Evolutionary conservation across 345 rosid genomes (phyloP), one percentile per base, ranked within the genome.

Genomic region (Raphanus raphanistrum): DNA sequence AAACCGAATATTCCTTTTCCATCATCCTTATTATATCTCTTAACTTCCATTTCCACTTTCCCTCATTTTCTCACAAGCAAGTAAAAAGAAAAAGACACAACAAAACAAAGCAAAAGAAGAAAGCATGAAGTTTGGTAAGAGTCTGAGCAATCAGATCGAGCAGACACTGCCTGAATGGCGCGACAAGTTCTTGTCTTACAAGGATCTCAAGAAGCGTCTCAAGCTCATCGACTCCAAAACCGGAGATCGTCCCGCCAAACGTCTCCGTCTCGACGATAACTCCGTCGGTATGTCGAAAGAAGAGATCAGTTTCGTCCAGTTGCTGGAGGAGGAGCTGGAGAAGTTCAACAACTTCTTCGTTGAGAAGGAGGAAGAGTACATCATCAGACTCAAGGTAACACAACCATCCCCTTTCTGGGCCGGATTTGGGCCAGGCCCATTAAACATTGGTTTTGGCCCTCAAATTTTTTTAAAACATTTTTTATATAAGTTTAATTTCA

Each of bases 141-240:
- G 97, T 82, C 88, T 92, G 0, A 90, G 97, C 87, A 95, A 85
- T 72, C 99, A 95, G 93, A 92, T 95, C 80, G 98, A 92, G 71
- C 94, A 93, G 80, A 91, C 98, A 16, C 78, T 90, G 16, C 99
- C 99, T 11, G 97, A 92, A 82, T 95, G 99, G 99, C 81, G 90
- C 11, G 97, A 92, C 85, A 92, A 95, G 84, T 95, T 95, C 63
- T 89, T 92, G 68, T 95, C 99, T 59, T 95, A 95, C 90, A 95
- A 95, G 80, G 96, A 87, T 8, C 96, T 95, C 65, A 95, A 95
- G 86, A 92, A 95, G 85, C 72, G 79, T 35, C 79, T 95, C 84
- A 95, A 95, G 82, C 90, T 89, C 64, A 79, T 92, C 38, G 83
- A 76, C 12, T 87, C 90, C 35, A 84, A 78, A 66, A 50, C 26